Conservation (phyloP, 805 yeast species). For the Wickerhamiella alocasiicola region DNA sequence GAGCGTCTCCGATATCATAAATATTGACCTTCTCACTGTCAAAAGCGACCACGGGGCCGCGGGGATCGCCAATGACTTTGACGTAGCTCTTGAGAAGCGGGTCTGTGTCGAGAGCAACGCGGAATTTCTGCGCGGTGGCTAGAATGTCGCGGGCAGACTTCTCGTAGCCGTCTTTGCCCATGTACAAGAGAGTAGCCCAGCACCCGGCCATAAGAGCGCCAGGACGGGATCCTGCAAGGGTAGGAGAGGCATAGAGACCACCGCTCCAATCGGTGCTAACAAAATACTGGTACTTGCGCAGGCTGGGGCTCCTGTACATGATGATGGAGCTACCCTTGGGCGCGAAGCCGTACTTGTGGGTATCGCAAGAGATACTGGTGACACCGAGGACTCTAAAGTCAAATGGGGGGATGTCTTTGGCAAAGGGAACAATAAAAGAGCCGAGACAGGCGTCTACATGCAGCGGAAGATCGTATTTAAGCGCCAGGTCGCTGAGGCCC, state of each 20-base stretch:
- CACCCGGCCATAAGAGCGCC: conserved; percentile 97
- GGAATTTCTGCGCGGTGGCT: conserved; percentile 47
- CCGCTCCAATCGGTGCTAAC: conserved; percentile 81
- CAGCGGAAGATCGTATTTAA: conserved; percentile 60
- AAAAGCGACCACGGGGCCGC: conserved; percentile 72
- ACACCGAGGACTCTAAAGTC: conserved; percentile 82
- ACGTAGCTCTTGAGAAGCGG: conserved; percentile 38
- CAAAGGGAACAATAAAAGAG: conserved; percentile 74
- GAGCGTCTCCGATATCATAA: conserved; percentile 63
- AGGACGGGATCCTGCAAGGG: conserved; percentile 92
- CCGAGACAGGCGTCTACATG: conserved; percentile 97
- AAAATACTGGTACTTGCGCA: conserved; percentile 75
- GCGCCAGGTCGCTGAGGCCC: conserved; percentile 51
- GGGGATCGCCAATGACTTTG: conserved; percentile 68
- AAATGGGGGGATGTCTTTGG: conserved; percentile 39
- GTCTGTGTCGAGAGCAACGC: conserved; percentile 32
- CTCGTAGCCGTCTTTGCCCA: conserved; percentile 77
- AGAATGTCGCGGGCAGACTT: conserved; percentile 57
- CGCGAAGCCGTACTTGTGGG: conserved; percentile 98
- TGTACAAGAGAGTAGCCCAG: conserved; percentile 80
- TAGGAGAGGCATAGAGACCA: conserved; percentile 92
- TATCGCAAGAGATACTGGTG: conserved; percentile 97
- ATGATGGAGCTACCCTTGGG: conserved; percentile 92
- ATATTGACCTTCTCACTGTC: conserved; percentile 49
- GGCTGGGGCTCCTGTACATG: conserved; percentile 62